Conservation (phyloP, 768 basidiomycete genomes). For the Cyclocybe cylindracea region DNA sequence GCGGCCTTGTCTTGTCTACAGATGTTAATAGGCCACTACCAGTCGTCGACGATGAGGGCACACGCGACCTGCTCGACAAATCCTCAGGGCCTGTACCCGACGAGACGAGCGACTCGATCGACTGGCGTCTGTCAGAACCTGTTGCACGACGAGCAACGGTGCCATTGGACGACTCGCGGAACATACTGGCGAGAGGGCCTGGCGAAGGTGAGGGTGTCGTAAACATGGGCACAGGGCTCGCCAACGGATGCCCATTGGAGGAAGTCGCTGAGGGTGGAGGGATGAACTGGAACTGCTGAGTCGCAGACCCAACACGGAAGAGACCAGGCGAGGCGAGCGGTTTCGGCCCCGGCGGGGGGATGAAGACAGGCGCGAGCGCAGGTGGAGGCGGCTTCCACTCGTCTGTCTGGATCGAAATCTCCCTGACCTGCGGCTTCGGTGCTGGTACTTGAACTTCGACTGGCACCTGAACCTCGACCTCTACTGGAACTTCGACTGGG, state of each 20-base stretch:
- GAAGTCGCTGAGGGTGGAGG: slow-evolving; percentile 39
- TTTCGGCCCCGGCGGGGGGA: slow-evolving; percentile 18
- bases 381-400: slow-evolving; percentile 55
- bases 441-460: slow-evolving; percentile 28
- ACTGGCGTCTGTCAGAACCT: slow-evolving; percentile 63
- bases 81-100: slow-evolving; percentile 49
- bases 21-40: slow-evolving; percentile 40
- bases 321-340: slow-evolving; percentile 38
- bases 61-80: slow-evolving; percentile 49
- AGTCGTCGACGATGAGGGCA: slow-evolving; percentile 47
- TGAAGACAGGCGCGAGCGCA: slow-evolving; percentile 28
- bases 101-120: slow-evolving; percentile 71
- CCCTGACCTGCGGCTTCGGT: slow-evolving; percentile 67
- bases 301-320: slow-evolving; percentile 57
- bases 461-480: slow-evolving; percentile 21
- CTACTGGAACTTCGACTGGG: slow-evolving; percentile 14
- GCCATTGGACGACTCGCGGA: slow-evolving; percentile 51
- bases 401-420: slow-evolving; percentile 83
- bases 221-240: slow-evolving; percentile 22
- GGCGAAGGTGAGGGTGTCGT: slow-evolving; percentile 41
- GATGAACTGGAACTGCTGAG: slow-evolving; percentile 68
- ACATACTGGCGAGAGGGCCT: slow-evolving; percentile 34
- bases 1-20: slow-evolving; percentile 80
- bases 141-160: slow-evolving; percentile 55
- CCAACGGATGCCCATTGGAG: slow-evolving; percentile 26